Evolutionary conservation across 2,329 filamentous ascomycete genomes (phyloP), one percentile per base, ranked within the genome.

Genomic region (Neurospora sp.): DNA sequence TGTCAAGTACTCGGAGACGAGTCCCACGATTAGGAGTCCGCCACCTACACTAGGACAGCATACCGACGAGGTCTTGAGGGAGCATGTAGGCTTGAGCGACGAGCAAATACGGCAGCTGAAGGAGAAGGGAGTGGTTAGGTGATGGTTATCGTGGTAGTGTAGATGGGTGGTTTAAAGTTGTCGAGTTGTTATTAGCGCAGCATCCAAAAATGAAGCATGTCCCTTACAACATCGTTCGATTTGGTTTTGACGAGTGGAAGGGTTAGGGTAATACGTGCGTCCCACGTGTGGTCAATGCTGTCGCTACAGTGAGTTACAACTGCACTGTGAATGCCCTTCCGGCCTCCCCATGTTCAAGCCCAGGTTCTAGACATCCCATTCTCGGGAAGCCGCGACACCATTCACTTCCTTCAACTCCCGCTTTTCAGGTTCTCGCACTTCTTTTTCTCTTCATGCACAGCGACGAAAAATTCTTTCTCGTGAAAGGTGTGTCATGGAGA

Each of bases 1-100:
- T 0, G 90, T 99, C 71, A 99, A 99, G 79, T 97, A 93, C 79
- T 97, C 93, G 5, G 89, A 94, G 74, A 91, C 91, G 36, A 89
- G 86, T 74, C 93, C 94, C 0, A 87, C 88, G 3, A 88, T 97
- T 46, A 85, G 95, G 40, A 90, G 84, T 3, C 87, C 92, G 36
- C 96, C 96, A 19, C 96, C 96, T 1, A 91, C 90, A 8, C 81
- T 99, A 40, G 96, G 94, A 0, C 88, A 97, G 80, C 93, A 97
- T 79, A 97, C 93, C 0, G 84, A 92, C 74, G 91, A 96, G 78
- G 85, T 97, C 5, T 79, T 97, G 70, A 78, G 79, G 23, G 85
- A 86, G 33, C 77, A 93, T 28, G 80, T 96, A 19, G 88, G 89
- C 0, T 82, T 92, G 74, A 83, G 80, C 17, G 80, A 83, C 66